Evolutionary conservation across 2,329 filamentous ascomycete genomes (phyloP), one percentile per base, ranked within the genome.

Genomic region (Xylariaceae sp.): DNA sequence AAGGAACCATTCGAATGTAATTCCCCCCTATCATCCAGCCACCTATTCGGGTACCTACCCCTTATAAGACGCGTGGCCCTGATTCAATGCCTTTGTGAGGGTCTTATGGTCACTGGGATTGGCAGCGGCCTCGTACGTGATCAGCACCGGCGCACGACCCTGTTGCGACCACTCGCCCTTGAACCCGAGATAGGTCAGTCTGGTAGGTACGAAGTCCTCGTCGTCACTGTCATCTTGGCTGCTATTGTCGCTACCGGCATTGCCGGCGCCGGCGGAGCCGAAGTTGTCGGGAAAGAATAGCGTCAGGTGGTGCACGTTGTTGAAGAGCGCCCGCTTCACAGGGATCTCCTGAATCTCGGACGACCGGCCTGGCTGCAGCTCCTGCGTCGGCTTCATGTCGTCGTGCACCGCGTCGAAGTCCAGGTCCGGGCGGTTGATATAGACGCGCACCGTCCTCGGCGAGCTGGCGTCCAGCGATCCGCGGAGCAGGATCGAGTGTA

Each of bases 261-360:
- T 14, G n/a, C 21, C n/a, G n/a, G n/a, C n/a, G n/a, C n/a, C n/a
- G n/a, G n/a, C n/a, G n/a, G n/a, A 27, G 4, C 80, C 76, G 64
- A 90, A 95, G 59, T 97, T 98, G 60, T 96, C 87, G 54, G 86
- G 83, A 53, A 97, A 85, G 68, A 97, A 97, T 34, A 98, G 70
- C 11, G 82, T 79, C 45, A 98, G 68, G 14, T 75, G 81, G 33
- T 86, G 83, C n/a, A 89, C 88, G 17, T 82, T 85, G 51, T 84
- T 87, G 72, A 96, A 98, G 15, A 85, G 71, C 3, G 87, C 87
- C n/a, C 92, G 78, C 64, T 86, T 88, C 21, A 98, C 81, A 0
- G 85, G 41, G 14, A 49, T 72, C 59, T 97, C 90, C 61, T 95
- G 88, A 17, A 97, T 70, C 41, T 94, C 85, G 3, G 76, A 72